Evolutionary conservation across 208 protist genomes (phyloP).

Genomic region (Vickermania ingenoplastis): DNA sequence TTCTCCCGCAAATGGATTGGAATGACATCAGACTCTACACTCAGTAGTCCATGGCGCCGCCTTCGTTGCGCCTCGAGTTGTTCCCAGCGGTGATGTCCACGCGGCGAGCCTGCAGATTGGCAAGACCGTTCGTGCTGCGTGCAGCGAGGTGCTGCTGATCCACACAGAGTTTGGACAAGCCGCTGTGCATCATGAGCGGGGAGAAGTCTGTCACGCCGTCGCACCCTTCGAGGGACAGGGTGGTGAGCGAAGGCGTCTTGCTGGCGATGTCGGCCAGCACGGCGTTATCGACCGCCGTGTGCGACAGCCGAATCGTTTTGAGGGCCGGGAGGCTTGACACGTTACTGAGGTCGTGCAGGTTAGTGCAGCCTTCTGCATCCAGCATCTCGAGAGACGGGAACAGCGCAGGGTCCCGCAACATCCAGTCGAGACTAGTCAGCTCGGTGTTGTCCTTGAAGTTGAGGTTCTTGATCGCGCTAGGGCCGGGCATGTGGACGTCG

Average conservation of each 20-base stretch:
- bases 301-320: conserved; percentile 2
- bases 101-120: not conserved
- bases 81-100: not conserved
- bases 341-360: not conserved
- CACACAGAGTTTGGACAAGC: not conserved
- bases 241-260: not conserved
- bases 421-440: not conserved
- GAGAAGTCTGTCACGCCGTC: not conserved
- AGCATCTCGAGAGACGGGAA: not conserved
- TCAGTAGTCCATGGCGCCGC: not conserved
- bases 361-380: conserved; percentile 1
- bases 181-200: not conserved
- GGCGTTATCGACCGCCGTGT: not conserved
- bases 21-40: too few species aligned
- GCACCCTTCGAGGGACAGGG: conserved; percentile 1
- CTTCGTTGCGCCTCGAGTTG: not conserved
- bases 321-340: not conserved
- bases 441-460: conserved; percentile 59
- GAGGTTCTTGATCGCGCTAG: conserved; percentile 45
- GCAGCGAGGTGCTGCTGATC: not conserved
- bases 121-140: not conserved
- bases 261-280: not conserved
- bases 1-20: too few species aligned
- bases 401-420: not conserved
- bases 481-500: conserved; percentile 17